Percentiles rank a stretch among this genome's conserved stretches.
Evolutionary conservation across 805 yeast species (phyloP).

Genomic region (Kuraishia hungarica): DNA sequence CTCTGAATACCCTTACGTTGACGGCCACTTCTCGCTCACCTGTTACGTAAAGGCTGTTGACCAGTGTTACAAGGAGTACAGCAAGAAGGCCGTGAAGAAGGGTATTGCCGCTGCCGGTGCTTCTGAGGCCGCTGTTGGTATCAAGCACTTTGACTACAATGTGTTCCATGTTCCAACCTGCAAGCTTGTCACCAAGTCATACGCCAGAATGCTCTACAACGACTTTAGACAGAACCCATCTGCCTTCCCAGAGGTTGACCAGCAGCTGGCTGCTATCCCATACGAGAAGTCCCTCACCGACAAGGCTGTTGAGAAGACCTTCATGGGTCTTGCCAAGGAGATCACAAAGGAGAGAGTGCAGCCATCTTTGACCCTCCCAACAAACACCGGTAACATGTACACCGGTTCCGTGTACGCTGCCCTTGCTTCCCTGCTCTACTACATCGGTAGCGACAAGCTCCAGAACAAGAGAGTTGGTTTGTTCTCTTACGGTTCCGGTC

Average conservation of each 20-base stretch:
- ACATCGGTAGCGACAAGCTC: constrained; percentile 63
- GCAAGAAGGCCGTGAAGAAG: constrained; percentile 57
- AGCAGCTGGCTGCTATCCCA: constrained; percentile 40
- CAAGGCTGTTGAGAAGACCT: constrained; percentile 76
- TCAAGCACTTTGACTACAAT: constrained; percentile 79
- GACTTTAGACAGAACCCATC: constrained; percentile 73
- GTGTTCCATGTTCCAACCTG: constrained; percentile 98
- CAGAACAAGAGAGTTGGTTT: constrained; percentile 82
- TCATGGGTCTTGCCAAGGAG: constrained; percentile 70
- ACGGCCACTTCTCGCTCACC: constrained; percentile 89
- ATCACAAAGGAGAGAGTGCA: constrained; percentile 57
- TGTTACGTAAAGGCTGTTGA: constrained; percentile 95
- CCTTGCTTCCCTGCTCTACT: constrained; percentile 70
- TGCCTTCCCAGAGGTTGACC: constrained; percentile 48
- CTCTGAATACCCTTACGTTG: constrained; percentile 93
- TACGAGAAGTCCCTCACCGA: constrained; percentile 78
- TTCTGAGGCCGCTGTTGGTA: constrained; percentile 52
- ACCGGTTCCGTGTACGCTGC: constrained; percentile 90
- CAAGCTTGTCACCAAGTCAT: constrained; percentile 87
- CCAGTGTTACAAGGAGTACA: constrained; percentile 73
- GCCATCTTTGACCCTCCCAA: constrained; percentile 80
- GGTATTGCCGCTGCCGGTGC: constrained; percentile 35
- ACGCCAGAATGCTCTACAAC: constrained; percentile 83
- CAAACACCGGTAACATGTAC: constrained; percentile 98
- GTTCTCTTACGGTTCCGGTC: constrained; percentile 97